Evolutionary conservation across 306 rosid genomes (phyloP).

Genomic region (Vachellia collinsii): DNA sequence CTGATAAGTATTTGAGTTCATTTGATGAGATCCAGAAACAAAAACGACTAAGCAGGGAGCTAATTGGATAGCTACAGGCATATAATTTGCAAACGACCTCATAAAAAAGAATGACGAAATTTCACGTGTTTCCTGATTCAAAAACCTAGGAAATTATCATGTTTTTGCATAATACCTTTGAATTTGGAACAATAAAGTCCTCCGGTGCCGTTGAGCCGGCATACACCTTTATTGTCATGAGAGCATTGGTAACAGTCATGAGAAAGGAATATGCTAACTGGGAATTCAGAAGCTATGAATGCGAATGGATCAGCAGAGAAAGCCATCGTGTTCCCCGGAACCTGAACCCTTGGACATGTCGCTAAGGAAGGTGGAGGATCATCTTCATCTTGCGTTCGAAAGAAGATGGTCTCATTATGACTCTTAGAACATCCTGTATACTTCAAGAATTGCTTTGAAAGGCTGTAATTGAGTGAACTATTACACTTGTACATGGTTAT

Average conservation of each 20-base stretch:
- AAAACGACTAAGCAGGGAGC: neutral
- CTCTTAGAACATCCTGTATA: no score
- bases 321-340: conserved; percentile 3
- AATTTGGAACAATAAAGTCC: neutral
- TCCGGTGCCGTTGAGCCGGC: conserved; percentile 6
- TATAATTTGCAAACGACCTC: no score
- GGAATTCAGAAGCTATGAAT: conserved; percentile 18
- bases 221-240: neutral
- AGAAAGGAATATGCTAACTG: no score
- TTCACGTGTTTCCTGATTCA: no score
- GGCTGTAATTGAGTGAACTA: neutral
- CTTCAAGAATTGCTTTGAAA: neutral
- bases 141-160: no score
- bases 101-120: no score
- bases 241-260: no score
- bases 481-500: conserved; percentile 36
- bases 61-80: neutral
- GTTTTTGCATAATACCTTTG: conserved; percentile 32
- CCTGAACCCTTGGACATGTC: conserved; percentile 35
- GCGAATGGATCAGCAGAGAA: neutral
- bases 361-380: neutral
- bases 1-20: neutral
- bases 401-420: no score
- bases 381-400: neutral
- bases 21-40: no score